Conservation (phyloP, 2,329 filamentous ascomycete species). For the Allantophomopsis cytisporea region DNA sequence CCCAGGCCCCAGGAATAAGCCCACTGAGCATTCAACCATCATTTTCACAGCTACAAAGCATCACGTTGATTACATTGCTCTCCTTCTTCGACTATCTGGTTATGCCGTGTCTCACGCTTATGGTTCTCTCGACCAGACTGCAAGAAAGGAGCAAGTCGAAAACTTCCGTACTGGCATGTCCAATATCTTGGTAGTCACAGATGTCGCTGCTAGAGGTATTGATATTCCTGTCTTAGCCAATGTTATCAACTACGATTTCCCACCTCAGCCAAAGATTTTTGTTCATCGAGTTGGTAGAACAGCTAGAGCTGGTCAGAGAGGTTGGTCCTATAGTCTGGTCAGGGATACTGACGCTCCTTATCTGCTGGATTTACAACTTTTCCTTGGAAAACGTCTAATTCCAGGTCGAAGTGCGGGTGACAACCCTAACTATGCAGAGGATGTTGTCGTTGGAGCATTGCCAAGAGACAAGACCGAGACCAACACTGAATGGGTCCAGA, state of each 20-base stretch:
- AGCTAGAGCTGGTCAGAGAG: slow-evolving; percentile 79
- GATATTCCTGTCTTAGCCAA: slow-evolving; percentile 94
- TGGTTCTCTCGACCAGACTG: slow-evolving; percentile 86
- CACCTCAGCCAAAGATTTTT: slow-evolving; percentile 91
- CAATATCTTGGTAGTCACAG: slow-evolving; percentile 89
- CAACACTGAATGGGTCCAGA: slow-evolving; percentile 72
- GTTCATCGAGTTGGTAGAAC: slow-evolving; percentile 94
- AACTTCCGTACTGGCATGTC: slow-evolving; percentile 75
- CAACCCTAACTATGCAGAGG: slow-evolving; percentile 59
- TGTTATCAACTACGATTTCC: slow-evolving; percentile 98
- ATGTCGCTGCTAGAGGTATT: slow-evolving; percentile 92
- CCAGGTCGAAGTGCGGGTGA: slow-evolving; percentile 52
- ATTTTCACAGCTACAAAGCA: slow-evolving; percentile 93
- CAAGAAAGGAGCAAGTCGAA: slow-evolving; percentile 82
- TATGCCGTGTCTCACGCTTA: slow-evolving; percentile 92
- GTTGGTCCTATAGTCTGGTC: slow-evolving; percentile 92
- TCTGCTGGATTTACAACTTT: slow-evolving; percentile 84
- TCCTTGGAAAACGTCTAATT: slow-evolving; percentile 73
- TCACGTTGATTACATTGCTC: slow-evolving; percentile 85
- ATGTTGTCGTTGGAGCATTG: slow-evolving; percentile 71
- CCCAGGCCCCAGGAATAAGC: slow-evolving; percentile 48
- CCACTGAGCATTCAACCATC: slow-evolving; percentile 85
- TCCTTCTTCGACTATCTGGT: slow-evolving; percentile 65
- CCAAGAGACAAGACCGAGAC: slow-evolving; percentile 60
- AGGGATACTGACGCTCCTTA: slow-evolving; percentile 83